Evolutionary conservation across 2,329 filamentous ascomycete species (phyloP).

Genomic region (Macrophomina tecta): DNA sequence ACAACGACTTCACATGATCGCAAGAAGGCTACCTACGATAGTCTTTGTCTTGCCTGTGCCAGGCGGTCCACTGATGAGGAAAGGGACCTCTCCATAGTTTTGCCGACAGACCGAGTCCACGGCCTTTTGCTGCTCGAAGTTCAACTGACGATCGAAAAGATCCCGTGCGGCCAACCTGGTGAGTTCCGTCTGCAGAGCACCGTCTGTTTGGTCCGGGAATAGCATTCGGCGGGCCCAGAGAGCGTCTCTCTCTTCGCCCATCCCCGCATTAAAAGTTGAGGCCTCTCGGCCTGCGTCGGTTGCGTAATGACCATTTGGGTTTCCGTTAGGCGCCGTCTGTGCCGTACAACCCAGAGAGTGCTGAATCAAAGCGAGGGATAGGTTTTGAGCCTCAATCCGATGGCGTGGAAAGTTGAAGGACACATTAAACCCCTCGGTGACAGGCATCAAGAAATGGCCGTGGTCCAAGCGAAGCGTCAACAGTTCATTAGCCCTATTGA

Average conservation of each 20-base stretch:
- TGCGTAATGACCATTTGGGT: neutral
- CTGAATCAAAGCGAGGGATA: slow-evolving; percentile 10
- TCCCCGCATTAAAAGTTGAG: slow-evolving; percentile 26
- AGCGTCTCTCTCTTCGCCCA: neutral
- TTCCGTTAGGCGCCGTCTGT: neutral
- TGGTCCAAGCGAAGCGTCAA: neutral
- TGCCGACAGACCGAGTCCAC: slow-evolving; percentile 49
- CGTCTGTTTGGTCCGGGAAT: slow-evolving; percentile 49
- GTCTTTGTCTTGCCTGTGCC: slow-evolving; percentile 62
- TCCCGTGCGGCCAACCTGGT: slow-evolving; percentile 41
- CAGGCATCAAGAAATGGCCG: neutral
- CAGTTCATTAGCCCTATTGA: neutral
- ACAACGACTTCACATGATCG: neutral
- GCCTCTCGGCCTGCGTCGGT: neutral
- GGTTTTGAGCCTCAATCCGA: slow-evolving; percentile 1
- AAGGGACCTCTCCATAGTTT: slow-evolving; percentile 54
- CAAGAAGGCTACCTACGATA: slow-evolving; percentile 40
- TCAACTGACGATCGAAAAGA: slow-evolving; percentile 50
- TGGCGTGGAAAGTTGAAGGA: neutral
- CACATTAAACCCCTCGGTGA: neutral
- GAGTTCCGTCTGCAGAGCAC: slow-evolving; percentile 46
- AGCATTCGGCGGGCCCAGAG: slow-evolving; percentile 49
- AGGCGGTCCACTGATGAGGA: slow-evolving; percentile 56
- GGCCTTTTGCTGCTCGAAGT: slow-evolving; percentile 56
- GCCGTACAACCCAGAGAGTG: neutral